Base-by-base conservation (phyloP, 805 yeast species). In the Monosporozyma solicola region DNA sequence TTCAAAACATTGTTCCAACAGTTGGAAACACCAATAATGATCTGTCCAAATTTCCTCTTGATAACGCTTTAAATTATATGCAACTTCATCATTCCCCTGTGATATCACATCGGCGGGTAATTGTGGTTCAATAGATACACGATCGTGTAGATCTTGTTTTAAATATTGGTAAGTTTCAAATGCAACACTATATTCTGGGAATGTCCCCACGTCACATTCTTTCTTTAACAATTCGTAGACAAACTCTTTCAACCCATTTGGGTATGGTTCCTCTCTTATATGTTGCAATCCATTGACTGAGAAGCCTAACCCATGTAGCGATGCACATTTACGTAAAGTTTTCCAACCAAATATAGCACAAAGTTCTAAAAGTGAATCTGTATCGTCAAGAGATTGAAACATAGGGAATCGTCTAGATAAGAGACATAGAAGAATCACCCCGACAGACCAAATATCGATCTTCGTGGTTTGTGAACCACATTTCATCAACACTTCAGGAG, bases 391-490 rank as follows among this genome's bases (percentile, higher is more conserved):
- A 2, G 97, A 90, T 64, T 89, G 89, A 73, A 94, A 94, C 63
- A 94, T 85, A 5, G 99, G 98, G 68, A 91, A 92, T 61, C 95
- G 76, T 60, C 94, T 74, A 1, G 87, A 68, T 27, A 94, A 66
- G 56, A 92, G 74, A 33, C 96, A 85, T 59, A 92, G 72, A 33
- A 92, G 76, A 55, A 91, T 86, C 11, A 90, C 89, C 2, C 97
- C 97, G 0, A 89, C 95, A 0, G 96, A 84, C 97, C 97, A 90
- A 8, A 88, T 79, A 67, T 90, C 97, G 46, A 90, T 80, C 65
- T 84, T 85, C 5, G 87, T 80, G 3, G 85, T 77, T 71, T 90
- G 97, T 54, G 86, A 82, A 1, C 86, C 79, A 68, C 97, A 90
- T 65, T 88, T 89, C 69, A 89, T 77, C 52, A 91, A 72, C 3